Evolutionary conservation across 306 rosid species (phyloP).

Genomic region (Dalbergia cochinchinensis): DNA sequence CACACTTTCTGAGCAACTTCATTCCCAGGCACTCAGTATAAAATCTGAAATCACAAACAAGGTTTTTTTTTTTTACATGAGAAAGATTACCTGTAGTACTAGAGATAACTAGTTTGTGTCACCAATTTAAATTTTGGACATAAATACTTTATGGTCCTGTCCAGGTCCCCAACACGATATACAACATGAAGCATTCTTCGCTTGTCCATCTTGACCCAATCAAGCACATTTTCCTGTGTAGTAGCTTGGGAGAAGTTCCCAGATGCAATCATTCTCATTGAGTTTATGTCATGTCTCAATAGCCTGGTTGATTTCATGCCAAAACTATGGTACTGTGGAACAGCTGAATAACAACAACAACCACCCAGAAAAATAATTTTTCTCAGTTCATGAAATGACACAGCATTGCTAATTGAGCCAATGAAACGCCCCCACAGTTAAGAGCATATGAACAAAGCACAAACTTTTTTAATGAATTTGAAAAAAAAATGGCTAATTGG

Average conservation of each 20-base stretch:
- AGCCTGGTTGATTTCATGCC: constrained; percentile 64
- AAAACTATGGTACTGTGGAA: constrained; percentile 56
- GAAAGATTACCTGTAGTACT: neutral
- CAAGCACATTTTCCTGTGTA: constrained; percentile 70
- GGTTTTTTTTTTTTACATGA: constrained; percentile 2
- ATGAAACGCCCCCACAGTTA: neutral
- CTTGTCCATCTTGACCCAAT: constrained; percentile 83
- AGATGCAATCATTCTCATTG: constrained; percentile 52
- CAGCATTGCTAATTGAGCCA: neutral
- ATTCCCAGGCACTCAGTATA: constrained; percentile 86
- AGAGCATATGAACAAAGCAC: neutral
- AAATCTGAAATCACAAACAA: constrained; percentile 70
- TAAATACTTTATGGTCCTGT: constrained; percentile 79
- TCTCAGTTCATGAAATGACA: constrained; percentile 31
- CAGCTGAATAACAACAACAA: constrained; percentile 50
- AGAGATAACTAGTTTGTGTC: constrained; percentile 11
- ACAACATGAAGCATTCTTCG: constrained; percentile 86
- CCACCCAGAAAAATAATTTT: constrained; percentile 42
- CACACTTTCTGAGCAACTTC: constrained; percentile 85
- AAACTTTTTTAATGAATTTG: neutral
- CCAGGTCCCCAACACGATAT: constrained; percentile 88
- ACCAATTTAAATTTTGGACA: neutral
- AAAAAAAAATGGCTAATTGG: constrained; percentile 9
- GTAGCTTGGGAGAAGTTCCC: constrained; percentile 59
- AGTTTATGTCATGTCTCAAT: constrained; percentile 58